These are phyloP conservation scores for Thelonectria rubi DNA, from an alignment of 2,329 filamentous ascomycete genomes.

Conservation along the genomic window DNA sequence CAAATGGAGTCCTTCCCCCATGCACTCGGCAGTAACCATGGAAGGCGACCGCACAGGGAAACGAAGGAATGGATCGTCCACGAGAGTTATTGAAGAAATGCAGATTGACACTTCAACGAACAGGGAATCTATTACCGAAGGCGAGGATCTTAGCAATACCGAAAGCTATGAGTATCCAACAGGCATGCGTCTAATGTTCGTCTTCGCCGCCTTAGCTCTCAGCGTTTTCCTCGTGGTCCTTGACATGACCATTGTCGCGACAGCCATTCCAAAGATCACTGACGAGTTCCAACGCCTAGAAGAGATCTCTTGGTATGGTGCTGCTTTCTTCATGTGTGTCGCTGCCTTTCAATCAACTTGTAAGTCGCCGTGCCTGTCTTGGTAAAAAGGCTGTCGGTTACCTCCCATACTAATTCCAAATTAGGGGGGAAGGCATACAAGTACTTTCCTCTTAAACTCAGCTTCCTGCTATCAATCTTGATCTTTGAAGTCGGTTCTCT, in stretches of 20 bases:
- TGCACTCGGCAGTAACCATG: too few species aligned
- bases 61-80: too few species aligned
- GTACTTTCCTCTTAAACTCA: not conserved
- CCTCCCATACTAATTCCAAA: slow-evolving; percentile 31
- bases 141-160: not conserved
- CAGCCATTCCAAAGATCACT: slow-evolving; percentile 65
- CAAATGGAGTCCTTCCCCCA: too few species aligned
- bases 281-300: slow-evolving; percentile 61
- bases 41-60: too few species aligned
- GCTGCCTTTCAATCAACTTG: slow-evolving; percentile 56
- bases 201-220: not conserved
- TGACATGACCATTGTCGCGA: slow-evolving; percentile 60
- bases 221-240: not conserved
- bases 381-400: too few species aligned
- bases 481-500: not conserved
- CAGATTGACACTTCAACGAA: not conserved
- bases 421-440: slow-evolving; percentile 41
- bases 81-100: too few species aligned
- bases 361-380: too few species aligned
- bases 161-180: too few species aligned
- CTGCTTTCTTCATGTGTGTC: slow-evolving; percentile 61
- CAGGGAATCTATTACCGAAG: not conserved
- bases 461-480: not conserved
- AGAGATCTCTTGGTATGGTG: slow-evolving; percentile 68
- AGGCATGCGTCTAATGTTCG: not conserved